Conservation (phyloP, 352 stramenopile species). For the Pythium vanterpoolii region DNA sequence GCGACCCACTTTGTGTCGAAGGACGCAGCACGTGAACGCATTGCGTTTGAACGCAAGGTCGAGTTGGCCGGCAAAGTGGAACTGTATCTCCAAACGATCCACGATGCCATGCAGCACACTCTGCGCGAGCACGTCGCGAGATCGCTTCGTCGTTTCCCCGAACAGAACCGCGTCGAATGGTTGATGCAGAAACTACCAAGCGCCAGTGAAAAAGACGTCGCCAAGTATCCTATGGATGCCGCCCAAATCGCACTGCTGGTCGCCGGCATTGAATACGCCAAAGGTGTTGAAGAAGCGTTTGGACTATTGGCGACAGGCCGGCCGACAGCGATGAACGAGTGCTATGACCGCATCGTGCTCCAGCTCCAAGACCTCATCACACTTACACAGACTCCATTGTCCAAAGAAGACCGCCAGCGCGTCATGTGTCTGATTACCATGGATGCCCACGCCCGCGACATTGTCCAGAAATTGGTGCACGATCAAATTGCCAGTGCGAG, state of each 20-base stretch:
- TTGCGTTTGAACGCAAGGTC: conserved; percentile 88
- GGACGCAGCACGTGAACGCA: conserved; percentile 84
- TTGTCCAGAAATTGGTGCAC: conserved; percentile 90
- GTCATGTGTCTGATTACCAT: conserved; percentile 96
- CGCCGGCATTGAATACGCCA: conserved; percentile 87
- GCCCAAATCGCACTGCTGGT: conserved; percentile 91
- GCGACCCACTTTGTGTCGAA: conserved; percentile 91
- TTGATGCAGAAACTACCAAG: conserved; percentile 74
- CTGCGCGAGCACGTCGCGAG: conserved; percentile 86
- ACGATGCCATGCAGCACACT: conserved; percentile 89
- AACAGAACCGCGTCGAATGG: conserved; percentile 92
- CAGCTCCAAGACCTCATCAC: conserved; percentile 93
- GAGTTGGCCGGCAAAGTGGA: conserved; percentile 94
- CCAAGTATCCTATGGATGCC: conserved; percentile 73
- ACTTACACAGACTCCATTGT: conserved; percentile 82
- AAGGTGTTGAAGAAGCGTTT: conserved; percentile 84
- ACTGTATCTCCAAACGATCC: conserved; percentile 91
- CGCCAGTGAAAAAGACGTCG: conserved; percentile 19
- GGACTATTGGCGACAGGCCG: conserved; percentile 64
- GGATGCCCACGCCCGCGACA: conserved; percentile 90
- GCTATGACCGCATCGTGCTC: conserved; percentile 78
- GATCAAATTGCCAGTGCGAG: conserved; percentile 67
- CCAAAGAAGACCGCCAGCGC: conserved; percentile 85
- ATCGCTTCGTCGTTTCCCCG: conserved; percentile 84
- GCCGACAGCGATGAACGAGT: conserved; percentile 78